Percentiles rank a stretch among this genome's conserved stretches.
phyloP scores from a whole-genome alignment of 2,329 filamentous ascomycete species.

The Fusarium nodosum region DNA sequence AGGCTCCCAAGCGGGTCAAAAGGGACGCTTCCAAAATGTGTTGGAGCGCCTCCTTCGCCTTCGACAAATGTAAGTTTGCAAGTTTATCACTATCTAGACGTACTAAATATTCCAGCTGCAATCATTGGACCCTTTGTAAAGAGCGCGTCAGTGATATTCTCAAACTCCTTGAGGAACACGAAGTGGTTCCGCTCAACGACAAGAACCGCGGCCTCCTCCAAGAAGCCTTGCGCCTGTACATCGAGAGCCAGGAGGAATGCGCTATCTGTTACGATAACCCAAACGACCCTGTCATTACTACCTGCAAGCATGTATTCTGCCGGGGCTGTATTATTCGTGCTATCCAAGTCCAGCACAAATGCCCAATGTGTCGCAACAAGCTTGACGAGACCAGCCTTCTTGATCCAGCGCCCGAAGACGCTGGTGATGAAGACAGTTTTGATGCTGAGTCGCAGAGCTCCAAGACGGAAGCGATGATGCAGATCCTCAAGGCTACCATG shows the following conservation, averaged over 20 bases:
- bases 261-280: conserved; percentile 83
- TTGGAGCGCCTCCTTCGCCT: conserved; percentile 86
- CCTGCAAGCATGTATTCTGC: conserved; percentile 87
- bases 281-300: conserved; percentile 82
- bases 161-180: conserved; percentile 74
- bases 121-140: conserved; percentile 87
- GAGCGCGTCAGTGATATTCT: conserved; percentile 81
- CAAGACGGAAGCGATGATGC: conserved; percentile 84
- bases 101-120: conserved; percentile 67
- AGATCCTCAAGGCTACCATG: conserved; percentile 78
- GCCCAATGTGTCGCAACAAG: conserved; percentile 84
- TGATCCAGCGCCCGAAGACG: conserved; percentile 71
- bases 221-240: conserved; percentile 79
- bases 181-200: conserved; percentile 76
- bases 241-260: conserved; percentile 87
- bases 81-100: no score
- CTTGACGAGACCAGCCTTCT: conserved; percentile 72
- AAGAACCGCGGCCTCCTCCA: conserved; percentile 81
- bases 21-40: conserved; percentile 77
- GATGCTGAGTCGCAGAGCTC: conserved; percentile 78
- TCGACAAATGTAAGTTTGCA: conserved; percentile 73
- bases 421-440: conserved; percentile 63
- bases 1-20: conserved; percentile 58
- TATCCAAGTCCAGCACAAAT: conserved; percentile 81
- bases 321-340: conserved; percentile 78